Evolutionary conservation across 805 yeast species (phyloP).

Genomic region (Candida sphagnicola): DNA sequence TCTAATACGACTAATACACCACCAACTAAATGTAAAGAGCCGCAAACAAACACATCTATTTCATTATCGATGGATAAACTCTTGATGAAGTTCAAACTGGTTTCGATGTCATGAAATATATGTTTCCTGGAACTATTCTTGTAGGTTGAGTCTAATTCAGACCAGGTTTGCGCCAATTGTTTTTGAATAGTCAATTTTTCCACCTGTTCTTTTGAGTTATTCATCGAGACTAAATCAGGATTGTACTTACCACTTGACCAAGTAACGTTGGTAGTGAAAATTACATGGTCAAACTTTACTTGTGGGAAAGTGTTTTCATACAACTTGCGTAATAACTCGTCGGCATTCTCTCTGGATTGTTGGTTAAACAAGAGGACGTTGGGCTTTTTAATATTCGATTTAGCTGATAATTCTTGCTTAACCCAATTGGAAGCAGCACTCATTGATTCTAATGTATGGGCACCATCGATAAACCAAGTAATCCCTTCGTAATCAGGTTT

Average conservation of each 20-base stretch:
- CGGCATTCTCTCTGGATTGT: slow-evolving; percentile 82
- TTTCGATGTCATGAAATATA: slow-evolving; percentile 73
- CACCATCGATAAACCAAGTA: slow-evolving; percentile 92
- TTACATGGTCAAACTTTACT: slow-evolving; percentile 63
- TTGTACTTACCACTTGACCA: slow-evolving; percentile 81
- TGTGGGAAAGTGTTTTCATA: slow-evolving; percentile 37
- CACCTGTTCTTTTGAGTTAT: slow-evolving; percentile 73
- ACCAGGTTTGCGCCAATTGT: slow-evolving; percentile 69
- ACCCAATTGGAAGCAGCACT: slow-evolving; percentile 85
- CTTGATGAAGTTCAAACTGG: slow-evolving; percentile 55
- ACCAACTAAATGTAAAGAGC: slow-evolving; percentile 92
- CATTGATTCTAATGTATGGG: slow-evolving; percentile 89
- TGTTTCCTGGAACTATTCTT: slow-evolving; percentile 32
- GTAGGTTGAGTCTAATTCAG: slow-evolving; percentile 28
- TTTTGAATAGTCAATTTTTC: slow-evolving; percentile 81
- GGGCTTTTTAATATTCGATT: slow-evolving; percentile 27
- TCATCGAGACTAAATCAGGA: slow-evolving; percentile 80
- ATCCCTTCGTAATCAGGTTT: slow-evolving; percentile 37
- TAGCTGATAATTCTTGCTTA: slow-evolving; percentile 15
- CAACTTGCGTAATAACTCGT: slow-evolving; percentile 54
- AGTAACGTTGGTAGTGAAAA: slow-evolving; percentile 89
- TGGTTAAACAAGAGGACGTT: slow-evolving; percentile 80
- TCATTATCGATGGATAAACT: slow-evolving; percentile 28
- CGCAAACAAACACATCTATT: slow-evolving; percentile 83
- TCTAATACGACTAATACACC: slow-evolving; percentile 87